Conservation (phyloP, 805 yeast species). For the Candida rishiriensis region DNA sequence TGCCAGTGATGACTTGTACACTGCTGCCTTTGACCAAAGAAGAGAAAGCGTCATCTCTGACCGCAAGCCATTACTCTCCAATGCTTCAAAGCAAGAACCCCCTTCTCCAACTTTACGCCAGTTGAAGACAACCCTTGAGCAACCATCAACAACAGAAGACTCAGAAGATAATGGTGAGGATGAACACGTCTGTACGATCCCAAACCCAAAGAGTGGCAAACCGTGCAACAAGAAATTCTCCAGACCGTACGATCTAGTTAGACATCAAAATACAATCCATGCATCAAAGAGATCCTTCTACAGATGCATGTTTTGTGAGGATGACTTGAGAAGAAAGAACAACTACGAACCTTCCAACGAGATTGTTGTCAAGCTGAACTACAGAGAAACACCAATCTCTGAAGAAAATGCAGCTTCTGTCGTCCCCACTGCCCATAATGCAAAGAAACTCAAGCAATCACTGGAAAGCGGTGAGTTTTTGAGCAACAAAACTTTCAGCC, state of each 20-base stretch:
- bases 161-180: conserved; percentile 13
- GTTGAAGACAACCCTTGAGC: conserved; percentile 6
- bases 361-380: conserved; percentile 32
- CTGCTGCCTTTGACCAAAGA: conserved; percentile 28
- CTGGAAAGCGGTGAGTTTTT: conserved; percentile 24
- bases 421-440: conserved; percentile 27
- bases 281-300: conserved; percentile 81
- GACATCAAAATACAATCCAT: conserved; percentile 96
- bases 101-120: conserved; percentile 20
- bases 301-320: conserved; percentile 83
- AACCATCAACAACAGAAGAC: conserved; percentile 3
- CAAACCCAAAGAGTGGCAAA: conserved; percentile 55
- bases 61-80: conserved; percentile 13
- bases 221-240: conserved; percentile 80
- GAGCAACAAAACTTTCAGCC: conserved; percentile 69
- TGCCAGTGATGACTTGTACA: conserved; percentile 25
- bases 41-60: conserved; percentile 21
- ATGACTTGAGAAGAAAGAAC: conserved; percentile 45
- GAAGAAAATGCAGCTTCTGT: conserved; percentile 27
- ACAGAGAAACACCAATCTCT: conserved; percentile 24
- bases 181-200: conserved; percentile 53
- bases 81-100: conserved; percentile 13
- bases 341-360: conserved; percentile 42
- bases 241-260: conserved; percentile 87
- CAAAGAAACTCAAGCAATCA: conserved; percentile 34